Evolutionary conservation across 2,329 filamentous ascomycete species (phyloP), one percentile per base, ranked within the genome.

Genomic region (Neofusicoccum parvum): DNA sequence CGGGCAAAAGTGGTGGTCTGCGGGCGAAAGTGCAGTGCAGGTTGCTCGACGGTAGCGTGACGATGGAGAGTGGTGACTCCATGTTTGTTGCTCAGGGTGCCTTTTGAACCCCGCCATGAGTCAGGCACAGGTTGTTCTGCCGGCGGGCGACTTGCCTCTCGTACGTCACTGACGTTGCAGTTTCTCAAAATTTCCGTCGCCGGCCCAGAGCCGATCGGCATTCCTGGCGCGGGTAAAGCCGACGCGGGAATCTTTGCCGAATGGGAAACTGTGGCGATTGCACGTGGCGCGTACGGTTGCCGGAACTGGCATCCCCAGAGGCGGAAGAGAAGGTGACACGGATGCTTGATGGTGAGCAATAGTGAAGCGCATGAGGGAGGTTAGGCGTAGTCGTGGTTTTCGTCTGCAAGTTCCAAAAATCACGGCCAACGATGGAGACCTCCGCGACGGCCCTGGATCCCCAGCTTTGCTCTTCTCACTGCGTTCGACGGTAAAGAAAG

Each of bases 31-130:
- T 3, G 3, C 12, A 32, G 17, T 17, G 60, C 9, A 9, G 12
- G 3, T 64, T 53, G 50, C 36, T 64, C 39, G 41, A 64, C 48
- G 54, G 49, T 36, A 54, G 49, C 27, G 62, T 56, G 62, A 63
- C 12, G 60, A 45, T 45, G 39, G 54, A 34, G 37, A 12, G 37
- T 32, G 39, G 39, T 60, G 56, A 48, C 54, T 59, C 54, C 23
- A 59, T 34, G 6, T 11, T 27, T 20, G 12, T n/a, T 32, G 27
- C 27, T 32, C 6, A 32, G 27, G 27, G 27, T 7, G 27, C 3
- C 15, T 17, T 59, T 27, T 59, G 54, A 46, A 36, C 54, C 41
- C 54, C 54, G 41, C 39, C 56, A 60, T 60, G 56, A 60, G 27
- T 60, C 56, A 60, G 15, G 53, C 17, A 54, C 20, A 23, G 20